A percentile compares a stretch with the other conserved stretches of the same genome.
These are phyloP conservation scores for Ceratocystis diversiconidia DNA, from an alignment of 2,329 filamentous ascomycete species.

Conservation along the genomic window DNA sequence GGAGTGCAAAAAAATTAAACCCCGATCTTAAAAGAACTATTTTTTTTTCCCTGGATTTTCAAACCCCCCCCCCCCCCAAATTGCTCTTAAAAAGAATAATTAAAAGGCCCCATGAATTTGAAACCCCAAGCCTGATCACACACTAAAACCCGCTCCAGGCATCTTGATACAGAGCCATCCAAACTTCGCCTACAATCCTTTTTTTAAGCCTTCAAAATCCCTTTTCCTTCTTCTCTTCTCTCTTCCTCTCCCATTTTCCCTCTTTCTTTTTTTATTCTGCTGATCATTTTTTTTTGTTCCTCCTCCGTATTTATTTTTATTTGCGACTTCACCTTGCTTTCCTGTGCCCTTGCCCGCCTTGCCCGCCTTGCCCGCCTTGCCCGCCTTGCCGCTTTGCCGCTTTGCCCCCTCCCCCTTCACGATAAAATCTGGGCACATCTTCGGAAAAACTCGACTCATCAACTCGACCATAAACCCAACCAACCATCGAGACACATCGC, in stretches of 20 bases:
- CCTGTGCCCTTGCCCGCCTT: background rate
- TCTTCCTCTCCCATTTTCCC: background rate
- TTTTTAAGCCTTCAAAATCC: slow-evolving; percentile 3
- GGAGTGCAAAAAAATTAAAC: too few relatives aligned
- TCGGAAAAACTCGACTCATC: background rate
- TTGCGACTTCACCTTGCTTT: background rate
- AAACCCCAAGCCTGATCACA: slow-evolving; percentile 9
- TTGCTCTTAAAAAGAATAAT: background rate
- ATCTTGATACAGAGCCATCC: slow-evolving; percentile 11
- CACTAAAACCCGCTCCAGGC: slow-evolving; percentile 10
- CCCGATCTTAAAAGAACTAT: too few relatives aligned
- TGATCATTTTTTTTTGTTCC: slow-evolving; percentile 1
- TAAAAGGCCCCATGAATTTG: slow-evolving; percentile 9
- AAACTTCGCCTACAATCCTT: slow-evolving; percentile 8
- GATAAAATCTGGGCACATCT: slow-evolving; percentile 6
- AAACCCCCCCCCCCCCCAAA: too few relatives aligned
- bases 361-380: too few relatives aligned
- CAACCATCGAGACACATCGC: slow-evolving; percentile 4
- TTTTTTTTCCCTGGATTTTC: too few relatives aligned
- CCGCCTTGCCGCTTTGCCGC: background rate
- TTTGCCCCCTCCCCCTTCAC: background rate
- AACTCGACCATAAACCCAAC: background rate
- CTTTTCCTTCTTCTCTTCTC: slow-evolving; percentile 8
- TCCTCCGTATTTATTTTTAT: background rate
- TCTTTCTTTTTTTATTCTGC: background rate